These are phyloP conservation scores for Penicillium nucicola DNA, from an alignment of 495 filamentous ascomycete species.

Conservation along the genomic window DNA sequence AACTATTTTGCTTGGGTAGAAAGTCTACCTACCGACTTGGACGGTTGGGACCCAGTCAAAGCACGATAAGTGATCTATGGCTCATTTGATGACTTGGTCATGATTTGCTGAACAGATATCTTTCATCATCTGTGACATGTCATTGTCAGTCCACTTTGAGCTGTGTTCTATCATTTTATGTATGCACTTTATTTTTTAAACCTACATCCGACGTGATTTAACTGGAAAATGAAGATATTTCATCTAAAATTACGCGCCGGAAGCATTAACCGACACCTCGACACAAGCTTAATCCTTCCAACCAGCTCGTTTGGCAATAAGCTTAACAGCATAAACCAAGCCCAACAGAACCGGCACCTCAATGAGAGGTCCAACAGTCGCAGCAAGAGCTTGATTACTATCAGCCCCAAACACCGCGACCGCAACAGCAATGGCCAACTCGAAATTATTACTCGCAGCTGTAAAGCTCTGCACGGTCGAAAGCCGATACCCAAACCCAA, in stretches of 20 bases:
- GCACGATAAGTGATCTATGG: no score
- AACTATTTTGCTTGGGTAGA: conserved; percentile 12
- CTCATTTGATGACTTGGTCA: no score
- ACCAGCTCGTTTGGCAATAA: conserved; percentile 14
- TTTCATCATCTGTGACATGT: no score
- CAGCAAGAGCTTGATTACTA: conserved; percentile 82
- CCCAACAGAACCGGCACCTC: conserved; percentile 84
- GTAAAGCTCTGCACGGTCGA: conserved; percentile 85
- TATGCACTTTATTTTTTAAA: no score
- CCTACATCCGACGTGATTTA: no score
- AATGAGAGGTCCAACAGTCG: conserved; percentile 86
- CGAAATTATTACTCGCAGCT: conserved; percentile 94
- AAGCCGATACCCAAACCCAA: conserved; percentile 73
- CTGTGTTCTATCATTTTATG: no score
- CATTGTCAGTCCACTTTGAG: no score
- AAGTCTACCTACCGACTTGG: conserved; percentile 12
- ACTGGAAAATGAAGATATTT: no score
- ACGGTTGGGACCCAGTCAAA: neutral
- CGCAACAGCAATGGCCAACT: conserved; percentile 89
- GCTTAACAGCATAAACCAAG: conserved; percentile 73
- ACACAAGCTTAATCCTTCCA: conserved; percentile 15
- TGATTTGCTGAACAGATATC: no score
- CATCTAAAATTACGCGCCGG: no score
- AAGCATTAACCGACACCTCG: no score
- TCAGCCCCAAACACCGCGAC: conserved; percentile 78